phyloP scores from a whole-genome alignment of 1,284 basidiomycete species.

The Cutaneotrichosporon sp. region DNA sequence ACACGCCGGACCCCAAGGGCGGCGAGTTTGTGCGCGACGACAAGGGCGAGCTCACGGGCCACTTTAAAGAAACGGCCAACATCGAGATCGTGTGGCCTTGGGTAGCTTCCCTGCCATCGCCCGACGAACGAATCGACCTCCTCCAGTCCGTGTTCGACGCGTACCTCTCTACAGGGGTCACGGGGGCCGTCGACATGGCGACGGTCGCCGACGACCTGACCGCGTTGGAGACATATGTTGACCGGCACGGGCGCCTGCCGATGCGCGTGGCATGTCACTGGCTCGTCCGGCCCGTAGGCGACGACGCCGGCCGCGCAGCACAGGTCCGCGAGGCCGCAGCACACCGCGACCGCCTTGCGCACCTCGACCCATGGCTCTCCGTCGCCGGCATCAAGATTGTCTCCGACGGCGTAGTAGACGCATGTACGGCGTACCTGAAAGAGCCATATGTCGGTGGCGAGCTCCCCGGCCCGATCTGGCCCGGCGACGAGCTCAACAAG shows the following conservation, averaged over 20 bases:
- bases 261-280: conserved; percentile 30
- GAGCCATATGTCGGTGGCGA: conserved; percentile 29
- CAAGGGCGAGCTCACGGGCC: conserved; percentile 26
- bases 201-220: conserved; percentile 21
- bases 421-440: conserved; percentile 32
- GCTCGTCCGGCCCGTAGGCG: conserved; percentile 22
- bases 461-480: conserved; percentile 32
- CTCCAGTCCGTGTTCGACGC: conserved; percentile 22
- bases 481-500: conserved; percentile 18
- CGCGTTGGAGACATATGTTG: conserved; percentile 24
- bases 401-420: conserved; percentile 34
- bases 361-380: conserved; percentile 17
- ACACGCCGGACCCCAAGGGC: conserved; percentile 25
- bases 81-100: conserved; percentile 28
- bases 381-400: conserved; percentile 37
- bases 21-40: conserved; percentile 29
- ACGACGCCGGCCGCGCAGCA: conserved; percentile 13
- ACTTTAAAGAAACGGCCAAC: conserved; percentile 26
- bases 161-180: conserved; percentile 27
- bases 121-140: conserved; percentile 16
- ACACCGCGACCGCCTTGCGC: conserved; percentile 20
- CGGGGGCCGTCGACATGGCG: conserved; percentile 31
- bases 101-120: conserved; percentile 11
- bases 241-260: conserved; percentile 17
- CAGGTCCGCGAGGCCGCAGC: conserved; percentile 19